A percentile compares a stretch with the other conserved stretches of the same genome.
These are phyloP conservation scores for Candida anglica DNA, from an alignment of 805 yeast genomes.

Conservation along the genomic window DNA sequence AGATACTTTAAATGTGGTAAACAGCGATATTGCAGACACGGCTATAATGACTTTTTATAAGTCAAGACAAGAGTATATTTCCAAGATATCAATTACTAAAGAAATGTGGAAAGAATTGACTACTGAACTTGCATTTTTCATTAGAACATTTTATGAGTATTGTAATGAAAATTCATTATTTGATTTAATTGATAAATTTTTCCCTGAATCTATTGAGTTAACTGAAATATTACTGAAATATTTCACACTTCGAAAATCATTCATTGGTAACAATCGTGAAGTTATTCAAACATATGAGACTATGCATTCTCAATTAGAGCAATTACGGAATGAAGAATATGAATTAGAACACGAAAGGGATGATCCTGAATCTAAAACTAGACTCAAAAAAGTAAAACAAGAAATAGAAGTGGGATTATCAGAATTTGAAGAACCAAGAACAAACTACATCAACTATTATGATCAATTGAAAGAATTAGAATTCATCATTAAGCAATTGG, in stretches of 20 bases:
- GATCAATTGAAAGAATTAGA: conserved; percentile 58
- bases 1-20: conserved; percentile 67
- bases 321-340: conserved; percentile 8
- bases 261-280: conserved; percentile 17
- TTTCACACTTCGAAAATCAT: conserved; percentile 41
- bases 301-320: conserved; percentile 1
- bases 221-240: conserved; percentile 58
- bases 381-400: conserved; percentile 8
- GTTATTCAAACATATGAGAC: conserved; percentile 15
- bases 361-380: conserved; percentile 8
- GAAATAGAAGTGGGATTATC: conserved; percentile 7
- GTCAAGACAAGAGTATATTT: conserved; percentile 57
- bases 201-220: conserved; percentile 76
- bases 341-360: conserved; percentile 10
- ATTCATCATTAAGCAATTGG: conserved; percentile 70
- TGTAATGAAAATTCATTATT: conserved; percentile 52
- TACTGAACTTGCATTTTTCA: conserved; percentile 70
- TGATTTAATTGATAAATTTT: conserved; percentile 59
- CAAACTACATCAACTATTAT: conserved; percentile 22
- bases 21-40: conserved; percentile 60
- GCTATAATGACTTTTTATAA: conserved; percentile 65
- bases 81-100: conserved; percentile 56
- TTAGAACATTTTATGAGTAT: conserved; percentile 61
- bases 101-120: conserved; percentile 67
- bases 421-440: conserved; percentile 13